Percentiles rank a stretch among this genome's conserved stretches.
Evolutionary conservation across 2,329 filamentous ascomycete species (phyloP).

Genomic region (Microdochium trichocladiopsis): DNA sequence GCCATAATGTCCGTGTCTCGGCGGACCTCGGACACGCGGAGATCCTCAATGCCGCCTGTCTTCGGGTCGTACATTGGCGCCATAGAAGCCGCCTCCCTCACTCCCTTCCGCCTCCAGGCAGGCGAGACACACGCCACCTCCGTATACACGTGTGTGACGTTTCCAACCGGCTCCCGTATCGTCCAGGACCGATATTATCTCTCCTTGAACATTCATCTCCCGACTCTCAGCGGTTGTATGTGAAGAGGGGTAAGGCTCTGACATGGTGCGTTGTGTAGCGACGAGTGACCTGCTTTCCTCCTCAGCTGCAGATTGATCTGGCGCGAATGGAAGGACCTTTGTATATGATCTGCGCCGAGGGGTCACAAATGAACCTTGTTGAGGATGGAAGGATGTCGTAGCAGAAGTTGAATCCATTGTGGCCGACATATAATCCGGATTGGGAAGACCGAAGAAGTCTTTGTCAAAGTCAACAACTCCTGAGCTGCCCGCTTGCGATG

Average conservation of each 20-base stretch:
- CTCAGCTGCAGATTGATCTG: slow-evolving; percentile 7
- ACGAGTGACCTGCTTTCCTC: slow-evolving; percentile 5
- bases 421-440: slow-evolving; percentile 39
- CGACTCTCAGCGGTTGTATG: background rate
- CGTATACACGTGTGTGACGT: slow-evolving; percentile 52
- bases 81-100: slow-evolving; percentile 44
- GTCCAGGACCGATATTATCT: slow-evolving; percentile 42
- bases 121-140: slow-evolving; percentile 49
- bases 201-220: slow-evolving; percentile 38
- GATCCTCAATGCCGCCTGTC: slow-evolving; percentile 20
- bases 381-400: slow-evolving; percentile 10
- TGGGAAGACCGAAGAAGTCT: slow-evolving; percentile 40
- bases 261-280: background rate
- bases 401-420: slow-evolving; percentile 7
- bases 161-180: slow-evolving; percentile 43
- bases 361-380: slow-evolving; percentile 19
- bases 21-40: no score
- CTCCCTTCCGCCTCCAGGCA: slow-evolving; percentile 40
- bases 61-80: slow-evolving; percentile 43
- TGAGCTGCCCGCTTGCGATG: slow-evolving; percentile 22
- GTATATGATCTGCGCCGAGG: slow-evolving; percentile 35
- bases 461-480: slow-evolving; percentile 24
- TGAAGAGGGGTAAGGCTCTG: slow-evolving; percentile 24
- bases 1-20: no score
- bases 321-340: slow-evolving; percentile 27